Evolutionary conservation across 1,284 basidiomycete species (phyloP).

Genomic region (Cyathus olla): DNA sequence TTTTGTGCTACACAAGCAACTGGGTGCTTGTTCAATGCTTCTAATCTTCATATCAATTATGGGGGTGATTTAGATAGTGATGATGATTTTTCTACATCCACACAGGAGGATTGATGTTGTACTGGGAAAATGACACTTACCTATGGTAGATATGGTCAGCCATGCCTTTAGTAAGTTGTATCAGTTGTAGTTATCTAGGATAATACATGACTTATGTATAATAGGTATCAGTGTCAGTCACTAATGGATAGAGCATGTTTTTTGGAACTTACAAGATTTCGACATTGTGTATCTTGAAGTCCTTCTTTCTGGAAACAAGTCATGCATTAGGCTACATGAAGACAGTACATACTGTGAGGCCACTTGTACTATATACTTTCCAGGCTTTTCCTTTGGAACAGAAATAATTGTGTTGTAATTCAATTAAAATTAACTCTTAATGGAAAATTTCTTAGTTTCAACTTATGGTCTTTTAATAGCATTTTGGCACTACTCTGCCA

Average conservation of each 20-base stretch:
- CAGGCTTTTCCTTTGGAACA: too few species aligned
- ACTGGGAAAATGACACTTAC: background rate
- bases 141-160: background rate
- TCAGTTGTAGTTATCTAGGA: background rate
- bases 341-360: background rate
- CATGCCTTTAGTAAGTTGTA: conserved; percentile 1
- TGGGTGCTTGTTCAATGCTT: conserved; percentile 20
- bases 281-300: conserved; percentile 25
- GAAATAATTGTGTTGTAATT: too few species aligned
- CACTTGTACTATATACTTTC: background rate
- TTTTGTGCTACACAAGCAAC: conserved; percentile 20
- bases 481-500: too few species aligned
- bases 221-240: conserved; percentile 12
- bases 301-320: conserved; percentile 15
- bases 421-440: too few species aligned
- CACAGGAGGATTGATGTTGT: background rate
- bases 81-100: background rate
- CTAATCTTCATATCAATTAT: conserved; percentile 3
- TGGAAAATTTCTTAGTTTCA: too few species aligned
- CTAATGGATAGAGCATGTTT: conserved; percentile 17
- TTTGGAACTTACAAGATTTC: conserved; percentile 29
- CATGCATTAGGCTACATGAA: background rate
- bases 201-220: background rate
- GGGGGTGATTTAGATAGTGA: background rate
- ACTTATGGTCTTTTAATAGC: too few species aligned